Conservation (phyloP, 2,329 filamentous ascomycete genomes). For the Diaporthe batatas region DNA sequence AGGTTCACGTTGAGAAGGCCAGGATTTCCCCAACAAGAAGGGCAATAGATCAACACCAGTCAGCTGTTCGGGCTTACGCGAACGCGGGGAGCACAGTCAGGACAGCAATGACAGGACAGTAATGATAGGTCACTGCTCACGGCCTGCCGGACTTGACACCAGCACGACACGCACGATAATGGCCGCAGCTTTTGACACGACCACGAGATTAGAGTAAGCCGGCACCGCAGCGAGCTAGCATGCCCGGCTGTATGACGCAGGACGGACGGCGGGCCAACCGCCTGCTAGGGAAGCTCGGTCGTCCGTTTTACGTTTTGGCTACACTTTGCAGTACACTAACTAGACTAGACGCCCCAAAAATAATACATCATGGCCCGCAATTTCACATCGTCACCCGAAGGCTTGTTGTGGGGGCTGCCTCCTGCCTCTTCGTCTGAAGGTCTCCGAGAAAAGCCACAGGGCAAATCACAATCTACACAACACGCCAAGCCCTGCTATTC, state of each 20-base stretch:
- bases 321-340: not conserved
- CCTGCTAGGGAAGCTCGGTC: not conserved
- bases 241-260: constrained; percentile 16
- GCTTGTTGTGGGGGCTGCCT: not conserved
- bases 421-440: constrained; percentile 5
- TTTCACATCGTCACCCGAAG: not conserved
- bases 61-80: constrained; percentile 26
- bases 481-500: constrained; percentile 29
- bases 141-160: not conserved
- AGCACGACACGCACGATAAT: not conserved
- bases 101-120: no score
- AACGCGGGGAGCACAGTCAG: not conserved
- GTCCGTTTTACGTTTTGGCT: not conserved
- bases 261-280: not conserved
- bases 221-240: not conserved
- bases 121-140: constrained; percentile 12
- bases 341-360: not conserved
- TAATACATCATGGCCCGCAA: constrained; percentile 31
- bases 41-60: constrained; percentile 18
- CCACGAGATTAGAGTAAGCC: constrained; percentile 7
- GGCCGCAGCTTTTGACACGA: constrained; percentile 9
- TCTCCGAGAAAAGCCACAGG: constrained; percentile 3
- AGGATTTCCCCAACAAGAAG: not conserved
- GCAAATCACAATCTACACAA: constrained; percentile 30
- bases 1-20: not conserved